Conservation (phyloP, 1,284 basidiomycete genomes). For the Sphagnurus paluster region DNA sequence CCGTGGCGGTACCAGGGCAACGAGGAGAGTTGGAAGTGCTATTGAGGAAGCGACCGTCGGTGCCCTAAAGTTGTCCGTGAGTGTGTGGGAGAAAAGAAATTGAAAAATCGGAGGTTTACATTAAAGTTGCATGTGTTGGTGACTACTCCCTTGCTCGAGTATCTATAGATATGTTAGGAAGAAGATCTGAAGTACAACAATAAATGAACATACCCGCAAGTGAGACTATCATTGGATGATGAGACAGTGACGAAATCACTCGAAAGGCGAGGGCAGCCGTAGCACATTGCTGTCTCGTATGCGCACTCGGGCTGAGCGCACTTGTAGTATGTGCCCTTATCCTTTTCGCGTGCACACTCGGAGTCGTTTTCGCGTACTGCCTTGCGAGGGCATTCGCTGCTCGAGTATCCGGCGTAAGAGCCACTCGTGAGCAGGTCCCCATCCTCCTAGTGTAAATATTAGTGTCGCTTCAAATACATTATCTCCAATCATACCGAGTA, state of each 20-base stretch:
- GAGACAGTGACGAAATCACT: not conserved
- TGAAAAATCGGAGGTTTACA: not conserved
- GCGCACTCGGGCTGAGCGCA: not conserved
- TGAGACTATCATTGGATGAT: not conserved
- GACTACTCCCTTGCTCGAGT: not conserved
- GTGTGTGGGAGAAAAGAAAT: not conserved
- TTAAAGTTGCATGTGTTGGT: not conserved
- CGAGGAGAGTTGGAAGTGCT: not conserved
- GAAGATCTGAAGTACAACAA: not conserved
- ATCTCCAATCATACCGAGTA: not conserved
- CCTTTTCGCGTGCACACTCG: not conserved
- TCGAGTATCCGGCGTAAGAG: not conserved
- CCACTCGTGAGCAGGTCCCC: not conserved
- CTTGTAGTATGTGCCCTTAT: not conserved
- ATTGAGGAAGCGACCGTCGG: not conserved
- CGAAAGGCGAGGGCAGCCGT: not conserved
- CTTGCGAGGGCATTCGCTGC: not conserved
- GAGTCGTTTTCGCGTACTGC: not conserved
- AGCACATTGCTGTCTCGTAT: not conserved
- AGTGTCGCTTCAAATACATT: too few relatives aligned
- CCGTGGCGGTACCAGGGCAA: not conserved
- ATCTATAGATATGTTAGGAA: not conserved
- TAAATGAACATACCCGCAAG: not conserved
- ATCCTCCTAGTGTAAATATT: not conserved
- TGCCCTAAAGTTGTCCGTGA: not conserved